Conservation (phyloP, 176 grass and related monocot species). For the Oropetium thomaeum region DNA sequence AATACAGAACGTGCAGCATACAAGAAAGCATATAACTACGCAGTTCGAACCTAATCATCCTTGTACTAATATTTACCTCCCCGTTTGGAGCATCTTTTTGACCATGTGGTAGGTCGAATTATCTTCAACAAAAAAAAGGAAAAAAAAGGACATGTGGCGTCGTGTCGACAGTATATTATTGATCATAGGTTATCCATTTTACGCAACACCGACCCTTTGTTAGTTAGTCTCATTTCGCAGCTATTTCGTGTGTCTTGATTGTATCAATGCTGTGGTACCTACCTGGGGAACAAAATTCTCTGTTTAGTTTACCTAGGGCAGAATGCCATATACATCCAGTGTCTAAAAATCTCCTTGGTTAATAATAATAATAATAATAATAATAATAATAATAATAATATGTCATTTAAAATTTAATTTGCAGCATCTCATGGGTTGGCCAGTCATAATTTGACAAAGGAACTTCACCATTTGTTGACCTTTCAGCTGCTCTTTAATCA, state of each 20-base stretch:
- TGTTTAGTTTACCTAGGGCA: too few relatives aligned
- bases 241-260: background rate
- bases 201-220: constrained; percentile 9
- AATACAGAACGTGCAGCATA: constrained; percentile 17
- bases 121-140: background rate
- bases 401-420: background rate
- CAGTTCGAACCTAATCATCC: background rate
- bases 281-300: background rate
- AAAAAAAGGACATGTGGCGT: background rate
- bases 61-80: background rate
- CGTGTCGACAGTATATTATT: constrained; percentile 25
- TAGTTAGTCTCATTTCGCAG: background rate
- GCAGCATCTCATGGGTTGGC: background rate
- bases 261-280: too few relatives aligned
- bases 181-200: background rate
- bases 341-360: background rate
- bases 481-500: background rate
- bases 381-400: background rate
- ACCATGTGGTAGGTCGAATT: background rate
- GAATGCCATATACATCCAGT: too few relatives aligned
- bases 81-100: background rate
- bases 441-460: background rate
- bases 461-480: background rate
- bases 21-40: constrained; percentile 11
- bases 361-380: background rate